A percentile compares a stretch with the other conserved stretches of the same genome.
These are phyloP conservation scores for Pulveroboletus sp. DNA, from an alignment of 768 basidiomycete species.

Conservation along the genomic window DNA sequence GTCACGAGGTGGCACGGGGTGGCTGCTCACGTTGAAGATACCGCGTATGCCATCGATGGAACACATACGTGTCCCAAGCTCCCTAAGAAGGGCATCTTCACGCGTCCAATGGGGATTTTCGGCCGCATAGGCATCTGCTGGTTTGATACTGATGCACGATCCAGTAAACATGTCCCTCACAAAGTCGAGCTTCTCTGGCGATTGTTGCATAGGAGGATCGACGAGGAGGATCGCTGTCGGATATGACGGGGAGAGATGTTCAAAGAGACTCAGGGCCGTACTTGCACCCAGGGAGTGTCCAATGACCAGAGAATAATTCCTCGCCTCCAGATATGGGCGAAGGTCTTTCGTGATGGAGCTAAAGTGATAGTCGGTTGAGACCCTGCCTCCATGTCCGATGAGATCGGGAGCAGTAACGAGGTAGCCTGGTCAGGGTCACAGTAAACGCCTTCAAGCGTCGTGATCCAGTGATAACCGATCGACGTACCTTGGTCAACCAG, in stretches of 20 bases:
- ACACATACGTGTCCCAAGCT: constrained; percentile 11
- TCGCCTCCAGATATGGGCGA: constrained; percentile 12
- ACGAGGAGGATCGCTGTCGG: constrained; percentile 17
- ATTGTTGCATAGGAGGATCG: constrained; percentile 10
- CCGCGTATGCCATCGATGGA: constrained; percentile 1
- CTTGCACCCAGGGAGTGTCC: constrained; percentile 19
- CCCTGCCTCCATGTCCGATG: constrained; percentile 14
- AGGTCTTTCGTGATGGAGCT: constrained; percentile 14
- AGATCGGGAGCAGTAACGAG: constrained; percentile 22
- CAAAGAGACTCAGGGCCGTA: constrained; percentile 5
- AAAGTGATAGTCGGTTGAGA: constrained; percentile 10
- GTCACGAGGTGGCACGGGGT: neutral
- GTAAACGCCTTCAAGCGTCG: neutral
- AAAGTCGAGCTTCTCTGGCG: neutral
- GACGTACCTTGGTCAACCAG: constrained; percentile 16
- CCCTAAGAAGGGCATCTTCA: constrained; percentile 2
- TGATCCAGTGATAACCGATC: no score
- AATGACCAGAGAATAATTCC: constrained; percentile 11
- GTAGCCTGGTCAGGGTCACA: constrained; percentile 11
- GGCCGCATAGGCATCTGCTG: neutral
- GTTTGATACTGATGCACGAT: neutral
- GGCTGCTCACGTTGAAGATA: constrained; percentile 4
- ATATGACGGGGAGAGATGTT: constrained; percentile 1
- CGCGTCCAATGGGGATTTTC: constrained; percentile 17
- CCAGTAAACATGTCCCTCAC: neutral